phyloP scores from a whole-genome alignment of 768 basidiomycete species.

The Boletus rubroflammeus region DNA sequence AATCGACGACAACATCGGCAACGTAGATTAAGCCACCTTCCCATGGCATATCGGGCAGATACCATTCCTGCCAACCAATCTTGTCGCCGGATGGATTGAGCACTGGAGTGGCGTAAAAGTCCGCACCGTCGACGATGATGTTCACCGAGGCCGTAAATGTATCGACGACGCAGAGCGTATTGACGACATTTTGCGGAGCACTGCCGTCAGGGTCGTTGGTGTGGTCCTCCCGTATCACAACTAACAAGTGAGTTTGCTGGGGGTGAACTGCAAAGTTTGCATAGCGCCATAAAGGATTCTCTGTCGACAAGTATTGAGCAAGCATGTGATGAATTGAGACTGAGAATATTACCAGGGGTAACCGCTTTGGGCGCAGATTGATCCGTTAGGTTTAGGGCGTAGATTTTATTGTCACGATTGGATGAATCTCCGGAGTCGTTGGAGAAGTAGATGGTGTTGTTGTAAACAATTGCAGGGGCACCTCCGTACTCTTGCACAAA shows the following conservation, averaged over 20 bases:
- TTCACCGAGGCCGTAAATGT: no score
- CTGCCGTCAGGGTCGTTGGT: constrained; percentile 27
- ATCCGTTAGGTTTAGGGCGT: no score
- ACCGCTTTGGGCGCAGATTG: no score
- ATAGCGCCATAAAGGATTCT: constrained; percentile 35
- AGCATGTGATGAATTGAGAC: constrained; percentile 22
- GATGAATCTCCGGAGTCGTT: no score
- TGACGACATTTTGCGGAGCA: constrained; percentile 40
- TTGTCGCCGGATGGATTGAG: constrained; percentile 54
- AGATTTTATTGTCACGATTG: constrained; percentile 49
- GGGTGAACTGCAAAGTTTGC: constrained; percentile 57
- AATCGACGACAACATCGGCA: constrained; percentile 42
- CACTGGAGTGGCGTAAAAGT: constrained; percentile 60
- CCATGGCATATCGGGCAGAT: constrained; percentile 67
- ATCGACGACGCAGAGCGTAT: no score
- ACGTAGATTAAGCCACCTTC: constrained; percentile 51
- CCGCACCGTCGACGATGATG: no score
- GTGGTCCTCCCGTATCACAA: constrained; percentile 67
- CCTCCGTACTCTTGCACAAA: constrained; percentile 73
- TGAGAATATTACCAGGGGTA: no score
- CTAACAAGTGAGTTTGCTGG: constrained; percentile 43
- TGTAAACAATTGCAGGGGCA: constrained; percentile 48
- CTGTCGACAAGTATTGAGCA: constrained; percentile 8
- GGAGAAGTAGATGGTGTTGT: no score
- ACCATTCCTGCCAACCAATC: constrained; percentile 63